A percentile compares a stretch with the other conserved stretches of the same genome.
Evolutionary conservation across 2,329 filamentous ascomycete species (phyloP).

Genomic region (Phaeosphaeriaceae sp.): DNA sequence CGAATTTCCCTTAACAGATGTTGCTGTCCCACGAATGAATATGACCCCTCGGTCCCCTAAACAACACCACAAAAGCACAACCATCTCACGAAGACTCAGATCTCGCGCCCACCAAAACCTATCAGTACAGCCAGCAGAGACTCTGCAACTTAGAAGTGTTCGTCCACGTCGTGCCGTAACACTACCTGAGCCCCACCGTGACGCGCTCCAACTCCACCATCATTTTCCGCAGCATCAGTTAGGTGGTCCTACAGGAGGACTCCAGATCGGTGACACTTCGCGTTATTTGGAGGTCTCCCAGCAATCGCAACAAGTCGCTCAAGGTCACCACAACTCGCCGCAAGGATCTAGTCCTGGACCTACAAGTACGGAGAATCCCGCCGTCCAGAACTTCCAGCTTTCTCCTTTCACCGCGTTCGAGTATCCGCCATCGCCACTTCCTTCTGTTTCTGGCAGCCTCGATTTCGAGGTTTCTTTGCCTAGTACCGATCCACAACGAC

Average conservation of each 20-base stretch:
- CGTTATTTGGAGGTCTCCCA: not conserved
- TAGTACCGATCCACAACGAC: conserved; percentile 24
- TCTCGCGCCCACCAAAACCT: conserved; percentile 37
- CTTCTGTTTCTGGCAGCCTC: conserved; percentile 30
- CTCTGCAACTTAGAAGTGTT: conserved; percentile 34
- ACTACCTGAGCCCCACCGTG: conserved; percentile 34
- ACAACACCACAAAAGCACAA: conserved; percentile 35
- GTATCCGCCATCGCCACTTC: conserved; percentile 27
- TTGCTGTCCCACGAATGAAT: conserved; percentile 34
- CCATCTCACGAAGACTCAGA: conserved; percentile 46
- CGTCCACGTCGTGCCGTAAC: conserved; percentile 44
- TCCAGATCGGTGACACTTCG: not conserved
- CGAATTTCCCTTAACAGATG: conserved; percentile 34
- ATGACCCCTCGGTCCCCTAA: conserved; percentile 45
- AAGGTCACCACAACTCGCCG: conserved; percentile 21
- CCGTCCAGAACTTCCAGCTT: not conserved
- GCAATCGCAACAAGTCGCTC: conserved; percentile 7
- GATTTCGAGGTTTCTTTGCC: conserved; percentile 28
- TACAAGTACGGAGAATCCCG: not conserved
- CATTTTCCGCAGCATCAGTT: conserved; percentile 13
- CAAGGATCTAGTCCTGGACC: conserved; percentile 12
- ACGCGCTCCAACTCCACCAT: conserved; percentile 31
- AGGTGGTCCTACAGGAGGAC: not conserved
- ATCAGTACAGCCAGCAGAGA: conserved; percentile 39
- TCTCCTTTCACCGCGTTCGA: not conserved